Evolutionary conservation across 2,329 filamentous ascomycete species (phyloP), one percentile per base, ranked within the genome.

Genomic region (Claviceps sp.): DNA sequence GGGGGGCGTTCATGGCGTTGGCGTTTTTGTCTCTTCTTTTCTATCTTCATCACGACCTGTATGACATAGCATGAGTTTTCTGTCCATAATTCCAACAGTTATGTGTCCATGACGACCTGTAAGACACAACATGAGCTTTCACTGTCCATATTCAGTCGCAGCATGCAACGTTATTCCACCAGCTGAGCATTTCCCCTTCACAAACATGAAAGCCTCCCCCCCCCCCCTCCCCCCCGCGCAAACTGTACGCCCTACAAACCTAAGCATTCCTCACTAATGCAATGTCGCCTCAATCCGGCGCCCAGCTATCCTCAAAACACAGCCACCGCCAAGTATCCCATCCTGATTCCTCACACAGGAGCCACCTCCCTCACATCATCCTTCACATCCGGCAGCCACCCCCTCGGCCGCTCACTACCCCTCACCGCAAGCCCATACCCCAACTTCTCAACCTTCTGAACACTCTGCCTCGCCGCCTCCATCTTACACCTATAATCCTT

Each of bases 391-490:
- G 90, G 91, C 63, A 93, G 78, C 91, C 91, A 97, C 0, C 91
- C 91, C 63, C 85, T 87, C 0, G 91, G 91, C 56, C 89, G 73
- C 72, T 98, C 93, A 50, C 84, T 86, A 0, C 91, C 91, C 50
- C 93, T 76, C 22, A 98, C 86, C 34, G 85, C 81, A 58, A 96
- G 79, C 4, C 89, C 88, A 67, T 97, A 98, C 34, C 89, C 82
- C 24, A 91, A 79, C 58, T 81, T 83, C 75, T 98, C 93, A 11
- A 98, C 93, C 75, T 98, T 98, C 63, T 85, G 83, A 26, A 98
- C 89, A 65, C 88, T 94, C 63, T 80, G 79, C 61, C 84, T 78
- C 86, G 96, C 95, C 1, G 90, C 85, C 42, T 83, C 81, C 70
- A 88, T 79, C 75, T 98, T 98, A 69, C 84, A 84, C 47, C 79